Base-by-base conservation (phyloP, 768 basidiomycete genomes). In the Lactarius quietus region DNA sequence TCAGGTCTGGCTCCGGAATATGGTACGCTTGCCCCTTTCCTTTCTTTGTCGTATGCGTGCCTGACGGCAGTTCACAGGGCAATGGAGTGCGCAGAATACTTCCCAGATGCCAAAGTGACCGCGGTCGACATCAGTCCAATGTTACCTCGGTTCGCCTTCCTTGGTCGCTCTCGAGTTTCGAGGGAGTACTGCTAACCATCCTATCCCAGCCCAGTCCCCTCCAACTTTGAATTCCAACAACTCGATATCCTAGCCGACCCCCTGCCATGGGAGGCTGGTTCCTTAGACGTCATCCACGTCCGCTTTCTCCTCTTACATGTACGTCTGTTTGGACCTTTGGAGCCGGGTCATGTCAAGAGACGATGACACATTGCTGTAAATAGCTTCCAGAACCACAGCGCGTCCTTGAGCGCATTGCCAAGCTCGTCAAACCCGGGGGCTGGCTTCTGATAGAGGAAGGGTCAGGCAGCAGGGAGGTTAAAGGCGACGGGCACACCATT, bases 391-490 rank as follows among this genome's bases (percentile, higher is more conserved):
- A 70, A n/a, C 69, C 62, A 10, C 64, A 64, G 52, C 59, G 58
- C 12, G 58, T 63, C 20, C 65, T 73, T 17, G 31, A 48, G 26
- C 70, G 69, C 39, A 64, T 70, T 17, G 62, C 65, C 38, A 54
- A 64, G 52, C 68, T 73, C 36, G 64, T 74, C 60, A 67, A 61
- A 35, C 73, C 72, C 3, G 71, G 72, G 9, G 73, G 72, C 28
- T 72, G 71, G 69, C 66, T 74, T 23, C 65, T 74, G 38, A 31
- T 74, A 58, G 72, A 73, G 20, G 73, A 74, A 18, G 61, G 63
- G 26, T 62, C 62, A 35, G 43, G 6, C 23, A n/a, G n/a, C 12
- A 41, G 53, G 15, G 59, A 38, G 31, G 23, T 63, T 38, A 36
- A 41, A 7, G 69, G 62, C 12, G 36, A 60, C 14, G 63, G 45